These are phyloP conservation scores for Mallotus nudiflorus DNA, from an alignment of 345 rosid genomes.

Conservation along the genomic window DNA sequence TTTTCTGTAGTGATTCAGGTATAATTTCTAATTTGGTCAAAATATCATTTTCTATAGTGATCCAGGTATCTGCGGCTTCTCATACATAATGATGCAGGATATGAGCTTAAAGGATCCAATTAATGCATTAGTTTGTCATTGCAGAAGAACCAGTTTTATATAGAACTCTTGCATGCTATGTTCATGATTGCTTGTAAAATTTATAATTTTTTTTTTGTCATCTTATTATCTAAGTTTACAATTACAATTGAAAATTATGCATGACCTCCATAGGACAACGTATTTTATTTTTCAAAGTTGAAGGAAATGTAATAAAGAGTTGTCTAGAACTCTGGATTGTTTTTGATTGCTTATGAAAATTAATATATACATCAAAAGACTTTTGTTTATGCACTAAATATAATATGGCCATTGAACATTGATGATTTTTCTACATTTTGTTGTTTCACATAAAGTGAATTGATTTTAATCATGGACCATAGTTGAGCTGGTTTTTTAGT, in stretches of 20 bases:
- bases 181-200: not conserved
- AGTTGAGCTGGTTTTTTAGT: not conserved
- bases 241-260: not conserved
- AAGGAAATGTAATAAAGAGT: not conserved
- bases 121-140: too few species aligned
- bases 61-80: not conserved
- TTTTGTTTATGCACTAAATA: too few species aligned
- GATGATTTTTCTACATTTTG: too few species aligned
- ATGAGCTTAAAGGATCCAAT: not conserved
- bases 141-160: not conserved
- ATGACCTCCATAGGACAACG: not conserved
- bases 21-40: not conserved
- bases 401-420: too few species aligned
- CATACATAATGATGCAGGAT: not conserved
- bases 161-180: not conserved
- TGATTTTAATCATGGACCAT: too few species aligned
- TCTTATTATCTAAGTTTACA: too few species aligned
- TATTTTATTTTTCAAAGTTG: not conserved
- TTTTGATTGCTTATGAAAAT: too few species aligned
- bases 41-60: not conserved
- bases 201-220: not conserved
- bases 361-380: too few species aligned
- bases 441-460: too few species aligned
- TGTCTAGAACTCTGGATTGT: not conserved
- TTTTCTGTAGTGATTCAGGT: conserved; percentile 78